Conservation (phyloP, 139 green algal species). For the Auxenochlorella pyrenoidosa region DNA sequence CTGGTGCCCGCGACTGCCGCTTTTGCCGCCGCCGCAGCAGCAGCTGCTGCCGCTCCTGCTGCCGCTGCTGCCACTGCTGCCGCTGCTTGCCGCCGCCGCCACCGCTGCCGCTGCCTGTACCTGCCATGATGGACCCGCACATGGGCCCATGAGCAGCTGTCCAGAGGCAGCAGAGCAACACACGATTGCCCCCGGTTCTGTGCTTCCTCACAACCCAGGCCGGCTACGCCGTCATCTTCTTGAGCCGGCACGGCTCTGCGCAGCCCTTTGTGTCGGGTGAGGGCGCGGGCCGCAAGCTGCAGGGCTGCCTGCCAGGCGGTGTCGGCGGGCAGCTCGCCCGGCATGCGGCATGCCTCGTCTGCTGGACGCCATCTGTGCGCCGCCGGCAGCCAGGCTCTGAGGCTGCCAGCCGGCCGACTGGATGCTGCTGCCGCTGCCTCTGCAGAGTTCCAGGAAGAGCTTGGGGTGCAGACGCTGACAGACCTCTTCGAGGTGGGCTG, state of each 20-base stretch:
- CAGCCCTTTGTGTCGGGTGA: conserved; percentile 84
- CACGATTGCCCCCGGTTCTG: neutral
- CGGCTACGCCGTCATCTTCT: conserved; percentile 95
- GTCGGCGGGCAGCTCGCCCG: neutral
- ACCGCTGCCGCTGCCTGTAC: too few species aligned
- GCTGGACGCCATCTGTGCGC: too few species aligned
- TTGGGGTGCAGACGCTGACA: conserved; percentile 46
- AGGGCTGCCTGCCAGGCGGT: neutral
- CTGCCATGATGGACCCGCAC: too few species aligned
- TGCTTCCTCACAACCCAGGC: conserved; percentile 49
- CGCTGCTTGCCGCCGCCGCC: too few species aligned
- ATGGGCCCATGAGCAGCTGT: neutral
- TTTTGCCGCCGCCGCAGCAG: too few species aligned
- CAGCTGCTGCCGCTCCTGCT: neutral
- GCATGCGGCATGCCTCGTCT: too few species aligned
- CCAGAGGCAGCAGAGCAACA: neutral
- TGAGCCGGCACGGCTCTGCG: conserved; percentile 81
- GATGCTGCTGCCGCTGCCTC: too few species aligned
- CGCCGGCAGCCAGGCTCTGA: too few species aligned
- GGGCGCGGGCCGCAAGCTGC: neutral
- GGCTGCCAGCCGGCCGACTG: too few species aligned
- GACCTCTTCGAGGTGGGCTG: conserved; percentile 48
- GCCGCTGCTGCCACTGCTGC: neutral
- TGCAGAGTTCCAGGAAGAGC: conserved; percentile 56
- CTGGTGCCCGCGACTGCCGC: too few species aligned